phyloP scores from a whole-genome alignment of 2,329 filamentous ascomycete species.

The Pseudocercospora crystallina region DNA sequence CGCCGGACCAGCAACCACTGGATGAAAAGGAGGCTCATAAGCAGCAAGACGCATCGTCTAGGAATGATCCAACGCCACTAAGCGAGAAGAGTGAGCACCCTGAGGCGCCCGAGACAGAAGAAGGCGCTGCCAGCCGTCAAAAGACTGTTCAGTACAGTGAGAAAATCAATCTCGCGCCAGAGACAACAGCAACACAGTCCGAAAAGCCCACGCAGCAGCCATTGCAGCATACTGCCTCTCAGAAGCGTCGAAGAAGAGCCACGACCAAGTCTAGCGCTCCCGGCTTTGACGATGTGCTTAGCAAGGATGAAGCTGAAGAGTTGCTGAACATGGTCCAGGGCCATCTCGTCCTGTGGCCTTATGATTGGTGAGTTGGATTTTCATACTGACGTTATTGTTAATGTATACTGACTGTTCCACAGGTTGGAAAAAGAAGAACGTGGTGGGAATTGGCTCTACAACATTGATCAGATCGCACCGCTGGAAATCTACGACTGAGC shows the following conservation, averaged over 20 bases:
- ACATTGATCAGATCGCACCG: slow-evolving; percentile 92
- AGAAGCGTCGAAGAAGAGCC: slow-evolving; percentile 64
- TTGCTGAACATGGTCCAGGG: slow-evolving; percentile 81
- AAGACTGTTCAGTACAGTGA: slow-evolving; percentile 36
- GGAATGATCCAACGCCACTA: slow-evolving; percentile 1
- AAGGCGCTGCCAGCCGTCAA: slow-evolving; percentile 32
- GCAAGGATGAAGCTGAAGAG: slow-evolving; percentile 74
- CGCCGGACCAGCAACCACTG: slow-evolving; percentile 25
- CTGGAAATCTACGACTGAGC: slow-evolving; percentile 76
- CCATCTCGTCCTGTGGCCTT: slow-evolving; percentile 86
- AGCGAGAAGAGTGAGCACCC: slow-evolving; percentile 34
- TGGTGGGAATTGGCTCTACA: slow-evolving; percentile 94
- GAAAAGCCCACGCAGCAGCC: slow-evolving; percentile 5
- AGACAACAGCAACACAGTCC: slow-evolving; percentile 32
- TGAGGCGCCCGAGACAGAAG: slow-evolving; percentile 29
- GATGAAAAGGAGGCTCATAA: slow-evolving; percentile 29
- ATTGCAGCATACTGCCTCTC: slow-evolving; percentile 40
- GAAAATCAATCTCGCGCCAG: slow-evolving; percentile 26
- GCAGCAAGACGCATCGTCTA: neutral
- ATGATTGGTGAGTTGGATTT: slow-evolving; percentile 68
- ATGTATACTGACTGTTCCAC: slow-evolving; percentile 17
- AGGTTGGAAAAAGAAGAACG: slow-evolving; percentile 84
- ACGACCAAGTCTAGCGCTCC: slow-evolving; percentile 69
- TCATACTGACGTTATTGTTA: neutral
- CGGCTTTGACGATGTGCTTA: slow-evolving; percentile 71